Evolutionary conservation across 164 flowering plant genomes (phyloP).

Genomic region (Magnolia officinalis): DNA sequence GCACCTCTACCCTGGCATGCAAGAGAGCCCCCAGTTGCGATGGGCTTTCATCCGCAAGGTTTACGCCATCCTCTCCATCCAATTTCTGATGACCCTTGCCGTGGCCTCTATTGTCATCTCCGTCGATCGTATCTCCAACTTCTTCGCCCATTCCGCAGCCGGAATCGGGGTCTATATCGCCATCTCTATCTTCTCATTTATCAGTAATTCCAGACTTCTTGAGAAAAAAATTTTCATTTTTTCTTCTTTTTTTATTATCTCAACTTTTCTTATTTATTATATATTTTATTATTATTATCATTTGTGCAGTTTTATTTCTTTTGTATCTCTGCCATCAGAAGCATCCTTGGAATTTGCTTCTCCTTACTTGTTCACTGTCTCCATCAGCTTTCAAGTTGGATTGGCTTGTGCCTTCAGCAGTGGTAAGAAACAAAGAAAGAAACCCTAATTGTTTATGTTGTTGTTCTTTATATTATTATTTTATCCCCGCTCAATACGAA

Average conservation of each 20-base stretch:
- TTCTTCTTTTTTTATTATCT: not conserved
- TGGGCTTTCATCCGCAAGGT: conserved; percentile 78
- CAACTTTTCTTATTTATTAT: not conserved
- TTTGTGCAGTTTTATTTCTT: conserved; percentile 48
- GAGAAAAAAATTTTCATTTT: no score
- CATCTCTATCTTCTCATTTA: conserved; percentile 38
- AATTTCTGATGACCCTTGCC: conserved; percentile 54
- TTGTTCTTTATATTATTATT: no score
- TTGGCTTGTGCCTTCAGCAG: conserved; percentile 56
- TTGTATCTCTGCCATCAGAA: conserved; percentile 38
- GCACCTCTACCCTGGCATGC: conserved; percentile 61
- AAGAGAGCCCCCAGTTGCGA: conserved; percentile 52
- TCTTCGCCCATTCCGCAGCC: conserved; percentile 32
- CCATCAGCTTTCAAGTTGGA: conserved; percentile 52
- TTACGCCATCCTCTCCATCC: conserved; percentile 52
- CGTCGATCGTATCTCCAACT: conserved; percentile 36
- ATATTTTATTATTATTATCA: not conserved
- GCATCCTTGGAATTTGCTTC: conserved; percentile 62
- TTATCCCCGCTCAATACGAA: no score
- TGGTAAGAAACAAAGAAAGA: conserved; percentile 30
- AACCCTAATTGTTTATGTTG: no score
- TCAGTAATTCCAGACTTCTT: conserved; percentile 24
- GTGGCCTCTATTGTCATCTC: conserved; percentile 49
- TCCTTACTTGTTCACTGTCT: conserved; percentile 57
- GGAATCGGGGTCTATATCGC: conserved; percentile 52